phyloP scores from a whole-genome alignment of 352 stramenopile genomes.

The Phytophthora pinifolia region DNA sequence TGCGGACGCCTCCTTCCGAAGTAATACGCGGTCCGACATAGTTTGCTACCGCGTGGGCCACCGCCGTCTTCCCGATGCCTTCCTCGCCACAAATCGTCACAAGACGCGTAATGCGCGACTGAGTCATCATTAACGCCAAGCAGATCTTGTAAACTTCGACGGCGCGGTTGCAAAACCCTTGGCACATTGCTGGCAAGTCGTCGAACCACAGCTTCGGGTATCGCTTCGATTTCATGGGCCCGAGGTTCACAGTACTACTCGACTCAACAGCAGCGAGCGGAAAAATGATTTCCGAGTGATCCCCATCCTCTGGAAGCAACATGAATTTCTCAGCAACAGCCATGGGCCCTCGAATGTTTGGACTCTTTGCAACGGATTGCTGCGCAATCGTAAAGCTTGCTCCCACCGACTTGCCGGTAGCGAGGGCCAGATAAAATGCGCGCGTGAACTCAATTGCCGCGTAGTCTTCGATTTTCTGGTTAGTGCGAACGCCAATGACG shows the following conservation, averaged over 20 bases:
- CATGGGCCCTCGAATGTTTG: conserved; percentile 71
- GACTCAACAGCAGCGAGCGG: conserved; percentile 57
- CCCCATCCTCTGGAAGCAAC: conserved; percentile 67
- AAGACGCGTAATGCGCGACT: conserved; percentile 72
- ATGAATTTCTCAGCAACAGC: conserved; percentile 79
- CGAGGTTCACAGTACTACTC: conserved; percentile 43
- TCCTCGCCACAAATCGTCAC: conserved; percentile 76
- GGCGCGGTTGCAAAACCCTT: conserved; percentile 79
- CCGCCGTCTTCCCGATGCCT: conserved; percentile 76
- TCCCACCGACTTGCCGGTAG: conserved; percentile 69
- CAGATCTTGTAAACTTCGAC: conserved; percentile 86
- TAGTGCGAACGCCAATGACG: conserved; percentile 87
- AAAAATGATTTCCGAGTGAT: conserved; percentile 85
- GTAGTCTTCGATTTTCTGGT: conserved; percentile 88
- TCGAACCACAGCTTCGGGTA: conserved; percentile 84
- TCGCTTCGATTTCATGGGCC: conserved; percentile 48
- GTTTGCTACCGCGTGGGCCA: conserved; percentile 72
- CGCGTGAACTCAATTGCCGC: conserved; percentile 86
- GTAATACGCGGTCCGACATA: conserved; percentile 82
- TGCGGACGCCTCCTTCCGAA: conserved; percentile 62
- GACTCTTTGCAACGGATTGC: conserved; percentile 72
- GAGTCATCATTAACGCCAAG: conserved; percentile 72
- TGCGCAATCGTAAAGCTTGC: conserved; percentile 76
- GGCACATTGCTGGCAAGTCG: conserved; percentile 71
- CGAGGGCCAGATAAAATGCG: conserved; percentile 79